phyloP scores from a whole-genome alignment of 768 basidiomycete genomes.

The Paxillus ammoniavirescens region DNA sequence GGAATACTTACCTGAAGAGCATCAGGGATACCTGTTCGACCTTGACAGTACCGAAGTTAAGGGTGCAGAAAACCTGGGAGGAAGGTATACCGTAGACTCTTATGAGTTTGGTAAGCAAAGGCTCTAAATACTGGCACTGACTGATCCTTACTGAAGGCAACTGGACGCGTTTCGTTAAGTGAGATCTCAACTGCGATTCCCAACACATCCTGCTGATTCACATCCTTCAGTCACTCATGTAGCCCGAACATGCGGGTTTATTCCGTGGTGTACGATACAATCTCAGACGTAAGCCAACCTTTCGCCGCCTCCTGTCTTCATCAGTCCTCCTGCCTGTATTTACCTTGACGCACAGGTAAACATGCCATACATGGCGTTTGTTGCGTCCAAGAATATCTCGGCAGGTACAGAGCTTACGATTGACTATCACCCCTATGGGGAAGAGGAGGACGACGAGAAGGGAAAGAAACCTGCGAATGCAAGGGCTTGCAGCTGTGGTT shows the following conservation, averaged over 20 bases:
- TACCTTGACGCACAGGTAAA: slow-evolving; percentile 41
- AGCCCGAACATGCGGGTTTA: slow-evolving; percentile 56
- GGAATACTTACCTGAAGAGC: slow-evolving; percentile 32
- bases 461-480: slow-evolving; percentile 25
- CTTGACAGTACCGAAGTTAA: slow-evolving; percentile 55
- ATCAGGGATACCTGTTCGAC: slow-evolving; percentile 57
- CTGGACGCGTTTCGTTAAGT: slow-evolving; percentile 79
- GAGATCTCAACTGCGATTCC: slow-evolving; percentile 16
- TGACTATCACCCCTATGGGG: slow-evolving; percentile 56
- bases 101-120: slow-evolving; percentile 43
- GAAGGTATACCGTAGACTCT: slow-evolving; percentile 56
- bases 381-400: slow-evolving; percentile 46
- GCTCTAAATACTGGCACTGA: not conserved
- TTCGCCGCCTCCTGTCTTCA: not conserved
- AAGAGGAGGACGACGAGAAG: slow-evolving; percentile 18
- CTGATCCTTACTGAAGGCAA: slow-evolving; percentile 47
- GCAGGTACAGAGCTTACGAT: slow-evolving; percentile 58
- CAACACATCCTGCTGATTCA: slow-evolving; percentile 4
- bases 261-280: slow-evolving; percentile 61
- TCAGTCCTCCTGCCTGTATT: not conserved
- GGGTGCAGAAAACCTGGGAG: slow-evolving; percentile 30
- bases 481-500: slow-evolving; percentile 38
- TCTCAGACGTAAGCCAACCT: slow-evolving; percentile 43
- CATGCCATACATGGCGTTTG: slow-evolving; percentile 62
- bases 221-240: slow-evolving; percentile 60